Conservation (phyloP, 768 basidiomycete genomes). For the Suillus discolor region DNA sequence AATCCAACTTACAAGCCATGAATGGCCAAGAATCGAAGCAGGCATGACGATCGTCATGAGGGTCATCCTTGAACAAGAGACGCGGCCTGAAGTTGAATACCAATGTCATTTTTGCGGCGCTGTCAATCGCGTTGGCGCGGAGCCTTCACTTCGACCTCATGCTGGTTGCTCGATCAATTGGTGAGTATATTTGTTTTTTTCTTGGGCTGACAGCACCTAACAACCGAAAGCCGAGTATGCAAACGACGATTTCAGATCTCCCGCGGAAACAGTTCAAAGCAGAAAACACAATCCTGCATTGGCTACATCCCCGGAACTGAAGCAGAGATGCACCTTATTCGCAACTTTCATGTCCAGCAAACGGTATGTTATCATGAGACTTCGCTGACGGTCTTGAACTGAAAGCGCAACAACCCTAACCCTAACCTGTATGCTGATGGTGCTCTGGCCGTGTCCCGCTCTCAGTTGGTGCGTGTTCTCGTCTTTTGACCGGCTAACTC, state of each 20-base stretch:
- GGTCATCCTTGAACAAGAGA: conserved; percentile 22
- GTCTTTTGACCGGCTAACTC: too few species aligned
- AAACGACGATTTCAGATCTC: conserved; percentile 30
- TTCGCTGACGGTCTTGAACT: neutral
- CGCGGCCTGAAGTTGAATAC: conserved; percentile 8
- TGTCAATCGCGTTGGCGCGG: neutral
- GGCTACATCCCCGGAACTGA: neutral
- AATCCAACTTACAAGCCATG: conserved; percentile 24
- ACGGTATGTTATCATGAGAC: neutral
- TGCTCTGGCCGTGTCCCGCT: too few species aligned
- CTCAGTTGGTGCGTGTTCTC: too few species aligned
- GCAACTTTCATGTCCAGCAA: neutral
- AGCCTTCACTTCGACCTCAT: conserved; percentile 22
- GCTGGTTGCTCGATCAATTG: conserved; percentile 26
- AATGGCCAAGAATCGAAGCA: conserved; percentile 27
- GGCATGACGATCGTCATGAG: conserved; percentile 32
- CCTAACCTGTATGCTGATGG: too few species aligned
- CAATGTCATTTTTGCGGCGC: conserved; percentile 22
- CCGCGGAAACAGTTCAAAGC: neutral
- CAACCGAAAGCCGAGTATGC: conserved; percentile 20
- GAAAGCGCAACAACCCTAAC: neutral
- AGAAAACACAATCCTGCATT: neutral
- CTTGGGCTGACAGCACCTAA: neutral
- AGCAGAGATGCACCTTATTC: neutral
- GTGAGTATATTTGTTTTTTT: conserved; percentile 12